These are phyloP conservation scores for Ophiostoma perfectum DNA, from an alignment of 2,329 filamentous ascomycete species.

Conservation along the genomic window DNA sequence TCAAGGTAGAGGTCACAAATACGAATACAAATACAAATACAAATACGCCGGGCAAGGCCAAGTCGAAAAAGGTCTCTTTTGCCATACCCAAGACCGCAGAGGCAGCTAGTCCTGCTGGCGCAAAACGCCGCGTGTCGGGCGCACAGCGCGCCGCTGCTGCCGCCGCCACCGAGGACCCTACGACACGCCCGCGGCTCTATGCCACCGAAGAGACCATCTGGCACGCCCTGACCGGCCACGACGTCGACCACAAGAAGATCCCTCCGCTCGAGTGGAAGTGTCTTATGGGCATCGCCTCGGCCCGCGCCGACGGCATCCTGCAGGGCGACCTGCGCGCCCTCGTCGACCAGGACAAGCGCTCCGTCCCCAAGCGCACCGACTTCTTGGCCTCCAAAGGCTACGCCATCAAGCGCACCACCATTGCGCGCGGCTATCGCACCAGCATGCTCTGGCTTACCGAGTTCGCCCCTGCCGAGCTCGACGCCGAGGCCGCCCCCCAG, in stretches of 20 bases:
- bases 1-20: neutral
- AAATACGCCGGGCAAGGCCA: neutral
- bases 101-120: neutral
- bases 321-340: slow-evolving; percentile 55
- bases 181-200: slow-evolving; percentile 37
- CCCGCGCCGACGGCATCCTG: slow-evolving; percentile 50
- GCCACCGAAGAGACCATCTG: slow-evolving; percentile 54
- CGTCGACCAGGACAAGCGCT: slow-evolving; percentile 58
- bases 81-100: neutral
- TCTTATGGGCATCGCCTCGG: slow-evolving; percentile 53
- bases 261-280: slow-evolving; percentile 56
- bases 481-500: slow-evolving; percentile 30
- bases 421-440: slow-evolving; percentile 55
- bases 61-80: slow-evolving; percentile 10
- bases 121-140: slow-evolving; percentile 1
- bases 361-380: slow-evolving; percentile 57
- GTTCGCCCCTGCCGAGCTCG: slow-evolving; percentile 46
- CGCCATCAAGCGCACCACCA: slow-evolving; percentile 54
- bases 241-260: slow-evolving; percentile 52
- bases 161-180: slow-evolving; percentile 20
- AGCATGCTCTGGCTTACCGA: slow-evolving; percentile 57
- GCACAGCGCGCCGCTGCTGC: neutral
- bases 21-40: neutral
- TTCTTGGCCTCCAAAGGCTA: slow-evolving; percentile 56
- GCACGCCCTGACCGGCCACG: slow-evolving; percentile 55